Percentiles rank a stretch among this genome's conserved stretches.
Conservation (phyloP, 2,329 filamentous ascomycete genomes). For the Venturia effusa region DNA sequence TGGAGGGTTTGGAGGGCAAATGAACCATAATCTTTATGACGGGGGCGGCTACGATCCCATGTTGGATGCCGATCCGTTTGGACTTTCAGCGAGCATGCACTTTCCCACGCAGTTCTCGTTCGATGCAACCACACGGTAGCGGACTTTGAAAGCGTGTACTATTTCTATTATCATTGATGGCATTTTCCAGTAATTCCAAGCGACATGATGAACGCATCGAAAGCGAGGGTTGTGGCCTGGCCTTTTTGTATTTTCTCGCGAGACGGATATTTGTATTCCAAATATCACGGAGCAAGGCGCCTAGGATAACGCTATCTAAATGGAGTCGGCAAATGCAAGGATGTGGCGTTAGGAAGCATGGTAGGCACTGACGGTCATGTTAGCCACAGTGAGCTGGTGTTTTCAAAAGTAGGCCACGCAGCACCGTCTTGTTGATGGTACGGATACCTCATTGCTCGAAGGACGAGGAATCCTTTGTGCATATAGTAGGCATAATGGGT, state of each 20-base stretch:
- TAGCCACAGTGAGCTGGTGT: not conserved
- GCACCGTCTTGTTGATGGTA: not conserved
- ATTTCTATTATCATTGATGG: not conserved
- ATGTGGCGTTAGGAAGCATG: not conserved
- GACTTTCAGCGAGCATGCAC: conserved; percentile 87
- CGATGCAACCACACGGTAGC: conserved; percentile 21
- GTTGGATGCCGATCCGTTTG: conserved; percentile 87
- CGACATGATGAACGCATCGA: not conserved
- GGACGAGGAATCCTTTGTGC: not conserved
- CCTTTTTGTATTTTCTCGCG: not conserved
- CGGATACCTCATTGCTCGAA: not conserved
- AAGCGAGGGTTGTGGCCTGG: not conserved
- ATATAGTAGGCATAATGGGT: not conserved
- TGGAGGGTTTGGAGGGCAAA: conserved; percentile 5
- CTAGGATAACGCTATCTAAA: not conserved
- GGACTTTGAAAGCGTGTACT: not conserved
- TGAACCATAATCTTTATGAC: conserved; percentile 3
- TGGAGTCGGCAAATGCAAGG: not conserved
- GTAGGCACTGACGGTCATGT: not conserved
- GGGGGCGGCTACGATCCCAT: conserved; percentile 67
- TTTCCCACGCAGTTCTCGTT: conserved; percentile 79
- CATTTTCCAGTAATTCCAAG: not conserved
- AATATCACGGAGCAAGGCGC: not conserved
- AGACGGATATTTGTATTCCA: not conserved
- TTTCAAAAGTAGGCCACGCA: conserved; percentile 1